Evolutionary conservation across 441 rosid genomes (phyloP), one percentile per base, ranked within the genome.

Genomic region (Viola pubescens): DNA sequence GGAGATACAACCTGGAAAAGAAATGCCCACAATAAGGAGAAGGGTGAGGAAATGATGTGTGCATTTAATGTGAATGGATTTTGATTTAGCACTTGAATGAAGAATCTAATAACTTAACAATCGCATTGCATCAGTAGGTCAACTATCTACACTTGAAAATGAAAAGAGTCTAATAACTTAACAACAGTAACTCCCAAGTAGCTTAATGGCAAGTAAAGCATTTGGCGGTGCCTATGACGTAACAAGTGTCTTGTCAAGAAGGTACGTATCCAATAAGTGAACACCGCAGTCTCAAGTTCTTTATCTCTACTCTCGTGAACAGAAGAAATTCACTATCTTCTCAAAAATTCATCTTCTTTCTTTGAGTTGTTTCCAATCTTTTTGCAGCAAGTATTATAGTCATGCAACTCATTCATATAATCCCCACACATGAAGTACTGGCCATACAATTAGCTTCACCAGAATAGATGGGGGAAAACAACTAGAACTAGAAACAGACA

Each of bases 1-100:
- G 97, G 96, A 51, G 98, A 90, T 5, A 70, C 86, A 70, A 94
- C 78, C 95, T 91, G 81, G 38, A 71, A 61, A 72, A 38, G 67
- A 9, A 34, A 40, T 12, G 19, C n/a, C 40, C 12, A 40, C 38
- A 6, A 38, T n/a, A 40, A 0, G 40, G 45, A 39, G 9, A 39
- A 53, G 47, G 3, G 39, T 39, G 50, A 65, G 46, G 52, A 38
- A 62, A 50, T n/a, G 52, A 42, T 8, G n/a, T 4, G 52, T 10
- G 7, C 7, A 26, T 12, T 37, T 14, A 9, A 50, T 14, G 9
- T 40, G n/a, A 39, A 4, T 9, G 47, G 19, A 26, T 26, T 50
- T 50, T n/a, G n/a, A 11, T 51, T 51, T 51, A 19, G 26, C 26
- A 19, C 26, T 19, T 19, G 26, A 19, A 19, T 19, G 26, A 19